phyloP scores from a whole-genome alignment of 805 yeast genomes.

The Lipomyces yamanashiensis region DNA sequence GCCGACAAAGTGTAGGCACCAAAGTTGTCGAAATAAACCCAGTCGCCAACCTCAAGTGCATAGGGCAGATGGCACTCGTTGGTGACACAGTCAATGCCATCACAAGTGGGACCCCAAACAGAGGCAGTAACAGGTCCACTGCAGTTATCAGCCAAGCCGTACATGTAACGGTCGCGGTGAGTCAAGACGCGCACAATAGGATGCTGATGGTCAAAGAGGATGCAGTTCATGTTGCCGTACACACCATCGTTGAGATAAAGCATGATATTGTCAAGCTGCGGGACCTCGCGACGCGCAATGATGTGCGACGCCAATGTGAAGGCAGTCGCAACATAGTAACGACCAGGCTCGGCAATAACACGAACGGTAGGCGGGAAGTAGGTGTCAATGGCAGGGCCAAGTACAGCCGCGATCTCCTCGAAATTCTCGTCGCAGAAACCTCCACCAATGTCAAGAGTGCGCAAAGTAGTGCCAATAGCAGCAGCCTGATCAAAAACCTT shows the following conservation, averaged over 20 bases:
- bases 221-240: slow-evolving; percentile 93
- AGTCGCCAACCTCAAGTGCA: slow-evolving; percentile 80
- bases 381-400: slow-evolving; percentile 59
- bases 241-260: slow-evolving; percentile 92
- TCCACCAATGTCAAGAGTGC: slow-evolving; percentile 86
- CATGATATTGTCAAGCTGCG: slow-evolving; percentile 58
- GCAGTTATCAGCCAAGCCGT: slow-evolving; percentile 32
- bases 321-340: slow-evolving; percentile 83
- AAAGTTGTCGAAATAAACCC: slow-evolving; percentile 80
- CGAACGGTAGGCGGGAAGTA: slow-evolving; percentile 61
- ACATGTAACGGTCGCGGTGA: slow-evolving; percentile 54
- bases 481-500: slow-evolving; percentile 65
- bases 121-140: slow-evolving; percentile 49
- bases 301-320: slow-evolving; percentile 84
- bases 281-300: slow-evolving; percentile 74
- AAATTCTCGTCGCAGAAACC: slow-evolving; percentile 75
- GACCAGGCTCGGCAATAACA: slow-evolving; percentile 91
- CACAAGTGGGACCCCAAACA: slow-evolving; percentile 99
- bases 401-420: slow-evolving; percentile 59
- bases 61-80: slow-evolving; percentile 57
- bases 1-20: slow-evolving; percentile 96
- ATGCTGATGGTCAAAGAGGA: slow-evolving; percentile 86
- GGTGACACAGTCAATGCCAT: slow-evolving; percentile 86
- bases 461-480: slow-evolving; percentile 54
- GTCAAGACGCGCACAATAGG: slow-evolving; percentile 72